phyloP scores from a whole-genome alignment of 108 stramenopile species.

The Cyclotella sp. region DNA sequence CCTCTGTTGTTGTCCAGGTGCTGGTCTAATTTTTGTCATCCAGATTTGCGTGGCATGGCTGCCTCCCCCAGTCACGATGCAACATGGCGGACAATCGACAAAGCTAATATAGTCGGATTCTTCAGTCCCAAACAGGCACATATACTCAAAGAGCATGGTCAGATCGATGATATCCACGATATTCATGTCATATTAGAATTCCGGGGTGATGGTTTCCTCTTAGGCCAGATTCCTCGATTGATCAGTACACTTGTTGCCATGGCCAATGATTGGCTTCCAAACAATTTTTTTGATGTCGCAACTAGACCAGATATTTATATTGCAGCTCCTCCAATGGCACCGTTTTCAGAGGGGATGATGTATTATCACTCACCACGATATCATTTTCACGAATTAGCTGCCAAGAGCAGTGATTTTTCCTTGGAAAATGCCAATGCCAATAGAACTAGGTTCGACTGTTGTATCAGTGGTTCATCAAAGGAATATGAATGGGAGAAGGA shows the following conservation, averaged over 20 bases:
- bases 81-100: slow-evolving; percentile 74
- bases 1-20: slow-evolving; percentile 5
- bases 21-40: slow-evolving; percentile 81
- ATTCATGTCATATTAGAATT: slow-evolving; percentile 63
- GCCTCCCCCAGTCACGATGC: slow-evolving; percentile 72
- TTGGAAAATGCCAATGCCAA: neutral
- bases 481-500: slow-evolving; percentile 40
- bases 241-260: slow-evolving; percentile 63
- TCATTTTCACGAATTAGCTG: slow-evolving; percentile 69
- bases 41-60: slow-evolving; percentile 57
- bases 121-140: slow-evolving; percentile 9
- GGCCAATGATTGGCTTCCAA: slow-evolving; percentile 70
- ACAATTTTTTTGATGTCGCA: slow-evolving; percentile 55
- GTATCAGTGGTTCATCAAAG: slow-evolving; percentile 16
- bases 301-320: slow-evolving; percentile 49
- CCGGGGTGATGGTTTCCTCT: slow-evolving; percentile 67
- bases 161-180: slow-evolving; percentile 15
- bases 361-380: slow-evolving; percentile 63
- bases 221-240: slow-evolving; percentile 63
- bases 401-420: slow-evolving; percentile 36
- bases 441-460: slow-evolving; percentile 10
- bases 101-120: slow-evolving; percentile 63
- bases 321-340: slow-evolving; percentile 58
- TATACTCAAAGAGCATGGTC: neutral
- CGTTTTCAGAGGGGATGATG: slow-evolving; percentile 28